Evolutionary conservation across 2,329 filamentous ascomycete species (phyloP).

Genomic region (Neophaeococcomyces aloes): DNA sequence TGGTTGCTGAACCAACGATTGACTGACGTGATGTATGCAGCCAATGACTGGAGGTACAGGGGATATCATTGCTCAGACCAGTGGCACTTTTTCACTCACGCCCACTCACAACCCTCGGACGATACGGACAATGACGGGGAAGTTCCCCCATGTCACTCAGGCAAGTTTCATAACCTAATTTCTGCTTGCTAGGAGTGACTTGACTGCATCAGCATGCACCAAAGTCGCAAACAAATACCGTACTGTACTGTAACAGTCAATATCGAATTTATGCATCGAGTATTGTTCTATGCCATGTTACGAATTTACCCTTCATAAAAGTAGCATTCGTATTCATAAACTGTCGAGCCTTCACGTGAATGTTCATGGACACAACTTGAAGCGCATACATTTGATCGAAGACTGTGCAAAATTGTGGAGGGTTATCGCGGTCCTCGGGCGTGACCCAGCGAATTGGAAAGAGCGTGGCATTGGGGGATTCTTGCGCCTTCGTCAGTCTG

Average conservation of each 20-base stretch:
- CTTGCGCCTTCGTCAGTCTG: neutral
- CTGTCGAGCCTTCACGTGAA: neutral
- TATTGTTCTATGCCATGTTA: too few species aligned
- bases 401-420: conserved; percentile 1
- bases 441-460: conserved; percentile 3
- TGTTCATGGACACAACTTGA: neutral
- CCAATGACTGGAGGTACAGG: conserved; percentile 1
- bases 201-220: too few species aligned
- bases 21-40: neutral
- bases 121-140: too few species aligned
- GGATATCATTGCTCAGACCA: conserved; percentile 1
- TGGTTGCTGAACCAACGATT: too few species aligned
- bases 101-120: neutral
- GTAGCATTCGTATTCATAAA: too few species aligned
- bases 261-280: too few species aligned
- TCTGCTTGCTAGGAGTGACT: too few species aligned
- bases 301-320: too few species aligned
- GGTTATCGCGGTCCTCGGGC: neutral
- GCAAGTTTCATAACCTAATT: too few species aligned
- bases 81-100: neutral
- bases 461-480: neutral
- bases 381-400: neutral
- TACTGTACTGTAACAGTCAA: too few species aligned
- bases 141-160: too few species aligned
- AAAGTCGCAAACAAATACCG: too few species aligned